Conservation (phyloP, 2,329 filamentous ascomycete genomes). For the Fonsecaea pedrosoi region DNA sequence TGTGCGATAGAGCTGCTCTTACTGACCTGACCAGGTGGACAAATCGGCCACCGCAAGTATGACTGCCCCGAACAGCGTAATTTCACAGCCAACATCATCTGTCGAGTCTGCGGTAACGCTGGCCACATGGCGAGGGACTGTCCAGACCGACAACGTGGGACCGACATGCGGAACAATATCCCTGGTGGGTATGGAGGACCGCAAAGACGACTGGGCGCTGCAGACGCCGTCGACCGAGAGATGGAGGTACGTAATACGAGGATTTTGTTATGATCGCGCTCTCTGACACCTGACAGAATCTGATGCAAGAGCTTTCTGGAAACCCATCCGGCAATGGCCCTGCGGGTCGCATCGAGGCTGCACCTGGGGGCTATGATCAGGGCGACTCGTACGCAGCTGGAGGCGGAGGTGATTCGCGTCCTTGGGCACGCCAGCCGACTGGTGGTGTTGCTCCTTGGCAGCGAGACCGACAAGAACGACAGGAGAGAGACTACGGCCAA, state of each 20-base stretch:
- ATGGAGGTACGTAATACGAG: constrained; percentile 74
- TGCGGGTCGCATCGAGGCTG: constrained; percentile 84
- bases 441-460: constrained; percentile 73
- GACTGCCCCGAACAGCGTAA: constrained; percentile 98
- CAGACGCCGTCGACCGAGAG: constrained; percentile 88
- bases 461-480: constrained; percentile 60
- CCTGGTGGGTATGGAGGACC: constrained; percentile 55
- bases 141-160: constrained; percentile 88
- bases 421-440: constrained; percentile 35
- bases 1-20: not conserved
- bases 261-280: constrained; percentile 10
- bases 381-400: constrained; percentile 37
- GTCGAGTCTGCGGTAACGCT: constrained; percentile 95
- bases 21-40: constrained; percentile 63
- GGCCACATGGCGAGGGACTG: constrained; percentile 99
- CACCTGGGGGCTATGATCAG: constrained; percentile 64
- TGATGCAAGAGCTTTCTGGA: constrained; percentile 95
- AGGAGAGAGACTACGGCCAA: constrained; percentile 52
- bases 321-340: constrained; percentile 65
- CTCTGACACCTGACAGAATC: constrained; percentile 65
- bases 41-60: constrained; percentile 98
- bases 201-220: constrained; percentile 72
- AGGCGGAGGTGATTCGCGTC: constrained; percentile 62
- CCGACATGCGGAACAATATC: constrained; percentile 86
- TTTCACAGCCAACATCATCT: constrained; percentile 99